Conservation (phyloP, 345 rosid genomes). For the Pistacia atlantica region DNA sequence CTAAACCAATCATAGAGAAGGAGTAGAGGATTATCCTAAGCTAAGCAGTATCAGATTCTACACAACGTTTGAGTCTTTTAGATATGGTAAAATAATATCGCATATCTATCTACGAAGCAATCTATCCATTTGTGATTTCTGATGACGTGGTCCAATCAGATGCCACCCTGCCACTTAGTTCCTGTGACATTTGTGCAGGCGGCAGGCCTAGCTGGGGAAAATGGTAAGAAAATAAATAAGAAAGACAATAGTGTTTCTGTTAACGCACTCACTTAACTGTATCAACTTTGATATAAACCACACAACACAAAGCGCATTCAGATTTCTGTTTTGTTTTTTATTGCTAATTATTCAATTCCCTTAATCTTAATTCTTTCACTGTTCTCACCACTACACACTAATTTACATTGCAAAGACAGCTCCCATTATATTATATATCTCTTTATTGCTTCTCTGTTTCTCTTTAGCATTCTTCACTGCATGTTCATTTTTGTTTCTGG, state of each 20-base stretch:
- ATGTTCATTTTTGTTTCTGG: not conserved
- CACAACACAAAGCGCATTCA: slow-evolving; percentile 6
- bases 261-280: not conserved
- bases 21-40: not conserved
- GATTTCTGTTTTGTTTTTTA: not conserved
- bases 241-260: not conserved
- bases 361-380: not conserved
- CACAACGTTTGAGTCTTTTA: no score
- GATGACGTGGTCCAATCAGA: slow-evolving; percentile 56
- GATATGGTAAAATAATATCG: not conserved
- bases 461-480: not conserved
- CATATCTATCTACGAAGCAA: slow-evolving; percentile 6
- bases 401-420: not conserved
- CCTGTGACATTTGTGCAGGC: not conserved
- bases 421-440: not conserved
- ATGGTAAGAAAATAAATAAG: not conserved
- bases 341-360: not conserved
- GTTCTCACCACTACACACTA: not conserved
- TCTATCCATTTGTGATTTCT: slow-evolving; percentile 49
- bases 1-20: not conserved
- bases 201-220: not conserved
- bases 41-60: not conserved
- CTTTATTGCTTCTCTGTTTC: not conserved
- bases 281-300: not conserved
- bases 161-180: not conserved